Evolutionary conservation across 768 basidiomycete genomes (phyloP).

Genomic region (Lactifluus rugatus): DNA sequence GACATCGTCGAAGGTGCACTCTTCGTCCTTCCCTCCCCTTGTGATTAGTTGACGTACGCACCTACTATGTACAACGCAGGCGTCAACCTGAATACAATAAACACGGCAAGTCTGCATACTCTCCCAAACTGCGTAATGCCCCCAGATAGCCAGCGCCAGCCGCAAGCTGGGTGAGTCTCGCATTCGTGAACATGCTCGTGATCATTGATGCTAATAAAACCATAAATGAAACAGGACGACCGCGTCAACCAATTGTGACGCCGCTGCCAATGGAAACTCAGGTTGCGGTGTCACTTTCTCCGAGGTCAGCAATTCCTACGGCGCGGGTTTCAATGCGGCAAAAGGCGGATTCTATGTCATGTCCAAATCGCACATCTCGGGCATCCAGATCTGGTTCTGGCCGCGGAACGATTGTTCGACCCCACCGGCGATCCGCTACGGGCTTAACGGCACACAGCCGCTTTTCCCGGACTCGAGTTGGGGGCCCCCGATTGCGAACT

Average conservation of each 20-base stretch:
- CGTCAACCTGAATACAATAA: conserved; percentile 37
- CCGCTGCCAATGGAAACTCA: conserved; percentile 41
- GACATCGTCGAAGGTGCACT: conserved; percentile 48
- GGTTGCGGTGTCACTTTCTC: conserved; percentile 48
- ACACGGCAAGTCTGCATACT: conserved; percentile 49
- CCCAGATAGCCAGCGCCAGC: conserved; percentile 22
- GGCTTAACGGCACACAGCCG: neutral
- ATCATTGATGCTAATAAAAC: neutral
- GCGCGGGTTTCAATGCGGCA: conserved; percentile 36
- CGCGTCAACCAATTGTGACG: conserved; percentile 40
- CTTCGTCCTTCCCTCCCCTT: neutral
- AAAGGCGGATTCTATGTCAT: conserved; percentile 57
- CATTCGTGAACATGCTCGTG: neutral
- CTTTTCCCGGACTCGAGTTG: conserved; percentile 25
- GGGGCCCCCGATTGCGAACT: conserved; percentile 40
- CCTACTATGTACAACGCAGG: conserved; percentile 24
- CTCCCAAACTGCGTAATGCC: conserved; percentile 39
- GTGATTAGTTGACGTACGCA: neutral
- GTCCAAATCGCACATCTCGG: conserved; percentile 31
- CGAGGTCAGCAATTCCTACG: conserved; percentile 33
- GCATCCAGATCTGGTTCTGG: conserved; percentile 59
- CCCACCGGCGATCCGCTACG: conserved; percentile 33
- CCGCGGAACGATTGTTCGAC: conserved; percentile 34
- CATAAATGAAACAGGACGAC: conserved; percentile 26
- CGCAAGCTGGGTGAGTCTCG: conserved; percentile 35